These are phyloP conservation scores for Saccharomycopsis hybrid DNA, from an alignment of 1,139 yeast genomes.

Conservation along the genomic window DNA sequence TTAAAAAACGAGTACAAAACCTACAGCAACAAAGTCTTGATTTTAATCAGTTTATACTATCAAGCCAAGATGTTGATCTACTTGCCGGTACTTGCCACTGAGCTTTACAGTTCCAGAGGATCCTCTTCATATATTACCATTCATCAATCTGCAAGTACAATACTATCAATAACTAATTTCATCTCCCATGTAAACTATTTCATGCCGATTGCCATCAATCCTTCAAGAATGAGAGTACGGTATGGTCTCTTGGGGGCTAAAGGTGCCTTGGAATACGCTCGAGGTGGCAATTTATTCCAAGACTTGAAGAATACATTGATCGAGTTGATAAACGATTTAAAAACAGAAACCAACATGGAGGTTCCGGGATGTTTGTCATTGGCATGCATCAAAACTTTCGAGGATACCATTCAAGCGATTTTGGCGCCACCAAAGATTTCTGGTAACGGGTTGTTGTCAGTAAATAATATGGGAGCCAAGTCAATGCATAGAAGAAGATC, in stretches of 20 bases:
- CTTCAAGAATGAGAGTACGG: slow-evolving; percentile 63
- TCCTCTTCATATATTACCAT: slow-evolving; percentile 60
- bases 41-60: slow-evolving; percentile 62
- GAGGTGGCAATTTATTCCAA: slow-evolving; percentile 74
- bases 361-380: slow-evolving; percentile 57
- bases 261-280: slow-evolving; percentile 74
- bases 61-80: slow-evolving; percentile 77
- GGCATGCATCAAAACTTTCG: slow-evolving; percentile 49
- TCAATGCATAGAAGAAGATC: neutral
- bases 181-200: slow-evolving; percentile 39
- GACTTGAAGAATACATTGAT: slow-evolving; percentile 54
- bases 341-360: slow-evolving; percentile 43
- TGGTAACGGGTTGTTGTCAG: neutral
- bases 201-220: slow-evolving; percentile 65
- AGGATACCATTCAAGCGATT: slow-evolving; percentile 50
- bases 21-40: slow-evolving; percentile 42
- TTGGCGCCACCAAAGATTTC: slow-evolving; percentile 31
- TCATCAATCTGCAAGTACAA: slow-evolving; percentile 68
- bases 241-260: slow-evolving; percentile 67
- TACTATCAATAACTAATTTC: slow-evolving; percentile 52
- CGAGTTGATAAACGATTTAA: slow-evolving; percentile 43
- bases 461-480: neutral
- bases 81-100: slow-evolving; percentile 62
- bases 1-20: slow-evolving; percentile 35
- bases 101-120: slow-evolving; percentile 31